Base-by-base conservation (phyloP, 495 filamentous ascomycete species). In the Rusavskia elegans region DNA sequence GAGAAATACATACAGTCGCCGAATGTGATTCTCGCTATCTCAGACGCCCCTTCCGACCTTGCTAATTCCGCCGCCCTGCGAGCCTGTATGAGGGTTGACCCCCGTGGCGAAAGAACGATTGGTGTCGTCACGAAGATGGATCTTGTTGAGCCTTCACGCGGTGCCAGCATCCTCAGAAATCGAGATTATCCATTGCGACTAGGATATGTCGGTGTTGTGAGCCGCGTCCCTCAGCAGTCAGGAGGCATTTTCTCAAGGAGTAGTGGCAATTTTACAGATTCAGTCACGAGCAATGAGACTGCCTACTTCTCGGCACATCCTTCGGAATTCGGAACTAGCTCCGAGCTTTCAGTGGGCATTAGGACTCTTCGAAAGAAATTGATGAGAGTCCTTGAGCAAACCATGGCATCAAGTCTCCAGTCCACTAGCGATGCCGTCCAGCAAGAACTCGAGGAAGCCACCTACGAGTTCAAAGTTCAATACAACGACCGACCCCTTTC, bases 121-220 rank as follows among this genome's bases (percentile, higher is more conserved):
- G 92, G 92, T 37, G 92, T 99, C 21, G 84, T 99, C 23, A 99
- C 92, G 23, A 99, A 99, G 69, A 95, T 99, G 90, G 92, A 99
- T 63, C 77, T 99, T 20, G 89, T 99, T 19, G 89, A 95, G 52
- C 77, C 92, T 13, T 71, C 72, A 19, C 80, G 92, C 53, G 92
- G 89, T 16, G 74, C 77, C 16, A 72, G 74, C 30, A 85, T 99
- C 32, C 70, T 99, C 7, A 74, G 69, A 38, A 92, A 99, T 64
- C 81, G 80, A 64, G 94, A 96, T 61, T 99, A 99, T 57, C 89
- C 93, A 48, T 76, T 99, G 30, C 77, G 90, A 9, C 74, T 99
- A 27, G 92, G 92, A n/a, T 99, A 99, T 63, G 89, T 99, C 2
- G 92, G 92, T 48, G 92, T 99, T 20, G 83, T 99, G 16, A 89